These are phyloP conservation scores for Raddia distichophylla DNA, from an alignment of 176 grass and related monocot species.

Conservation along the genomic window DNA sequence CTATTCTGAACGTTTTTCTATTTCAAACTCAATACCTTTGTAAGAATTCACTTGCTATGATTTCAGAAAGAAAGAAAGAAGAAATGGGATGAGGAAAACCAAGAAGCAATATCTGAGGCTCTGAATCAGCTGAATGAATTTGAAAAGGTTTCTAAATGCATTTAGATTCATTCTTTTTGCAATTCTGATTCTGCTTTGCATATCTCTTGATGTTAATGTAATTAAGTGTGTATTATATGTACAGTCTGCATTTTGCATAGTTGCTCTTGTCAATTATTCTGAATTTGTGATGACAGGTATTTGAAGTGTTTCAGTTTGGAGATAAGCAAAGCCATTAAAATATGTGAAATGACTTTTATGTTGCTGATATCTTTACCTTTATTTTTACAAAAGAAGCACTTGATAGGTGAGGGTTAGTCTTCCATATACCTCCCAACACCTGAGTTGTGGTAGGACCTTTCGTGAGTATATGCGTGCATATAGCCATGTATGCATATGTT, in stretches of 20 bases:
- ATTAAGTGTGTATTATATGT: slow-evolving; percentile 10
- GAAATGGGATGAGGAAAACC: slow-evolving; percentile 95
- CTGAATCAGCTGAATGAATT: slow-evolving; percentile 90
- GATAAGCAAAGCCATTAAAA: slow-evolving; percentile 7
- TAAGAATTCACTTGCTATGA: slow-evolving; percentile 32
- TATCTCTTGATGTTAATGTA: neutral
- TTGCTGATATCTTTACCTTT: neutral
- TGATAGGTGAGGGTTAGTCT: too few relatives aligned
- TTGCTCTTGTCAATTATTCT: slow-evolving; percentile 19
- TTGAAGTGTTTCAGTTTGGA: slow-evolving; percentile 4
- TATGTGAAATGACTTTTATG: slow-evolving; percentile 1
- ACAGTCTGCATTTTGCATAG: slow-evolving; percentile 21
- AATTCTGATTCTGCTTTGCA: slow-evolving; percentile 24
- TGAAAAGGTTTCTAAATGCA: slow-evolving; percentile 70
- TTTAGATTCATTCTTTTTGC: neutral
- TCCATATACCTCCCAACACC: too few relatives aligned
- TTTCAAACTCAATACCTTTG: slow-evolving; percentile 33
- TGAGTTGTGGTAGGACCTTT: too few relatives aligned
- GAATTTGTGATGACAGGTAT: slow-evolving; percentile 4
- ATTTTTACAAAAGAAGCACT: too few relatives aligned
- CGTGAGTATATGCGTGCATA: too few relatives aligned
- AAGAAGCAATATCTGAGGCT: slow-evolving; percentile 90
- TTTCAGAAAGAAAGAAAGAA: slow-evolving; percentile 90
- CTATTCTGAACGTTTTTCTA: slow-evolving; percentile 27
- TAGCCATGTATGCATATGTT: too few relatives aligned